Percentiles rank a stretch among this genome's conserved stretches.
phyloP scores from a whole-genome alignment of 2,329 filamentous ascomycete genomes.

The Xylariaceae sp. region DNA sequence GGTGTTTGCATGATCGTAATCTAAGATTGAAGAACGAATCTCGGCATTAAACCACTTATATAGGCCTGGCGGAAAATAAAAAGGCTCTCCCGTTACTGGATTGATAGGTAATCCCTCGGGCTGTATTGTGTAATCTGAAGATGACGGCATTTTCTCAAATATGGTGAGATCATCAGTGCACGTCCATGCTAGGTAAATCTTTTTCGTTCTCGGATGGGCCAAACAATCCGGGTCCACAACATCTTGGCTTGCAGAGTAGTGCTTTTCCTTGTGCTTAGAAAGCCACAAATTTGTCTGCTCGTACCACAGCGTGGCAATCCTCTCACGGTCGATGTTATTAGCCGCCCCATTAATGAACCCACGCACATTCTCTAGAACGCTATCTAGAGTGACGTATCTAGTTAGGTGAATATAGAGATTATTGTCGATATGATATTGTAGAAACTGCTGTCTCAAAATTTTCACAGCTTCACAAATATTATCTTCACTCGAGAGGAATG shows the following conservation, averaged over 20 bases:
- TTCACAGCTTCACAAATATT: not conserved
- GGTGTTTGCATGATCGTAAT: conserved; percentile 23
- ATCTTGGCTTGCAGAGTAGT: not conserved
- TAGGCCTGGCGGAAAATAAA: not conserved
- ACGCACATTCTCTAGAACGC: not conserved
- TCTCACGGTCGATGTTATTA: not conserved
- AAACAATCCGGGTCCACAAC: not conserved
- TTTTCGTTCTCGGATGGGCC: not conserved
- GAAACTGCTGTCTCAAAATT: conserved; percentile 1
- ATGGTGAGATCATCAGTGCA: conserved; percentile 3
- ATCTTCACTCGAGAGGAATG: not conserved
- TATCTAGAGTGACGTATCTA: not conserved
- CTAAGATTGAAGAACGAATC: conserved; percentile 27
- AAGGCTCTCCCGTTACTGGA: not conserved
- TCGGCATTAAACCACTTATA: conserved; percentile 32
- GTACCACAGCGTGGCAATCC: not conserved
- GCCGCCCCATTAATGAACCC: not conserved
- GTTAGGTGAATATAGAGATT: conserved; percentile 1
- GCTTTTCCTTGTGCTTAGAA: not conserved
- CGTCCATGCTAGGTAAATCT: conserved; percentile 1
- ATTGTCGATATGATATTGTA: not conserved
- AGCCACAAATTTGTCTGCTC: not conserved
- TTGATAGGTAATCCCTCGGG: not conserved
- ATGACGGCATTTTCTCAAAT: not conserved
- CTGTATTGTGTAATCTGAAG: not conserved